Conservation (phyloP, 2,329 filamentous ascomycete species). For the Stylonectria norvegica region DNA sequence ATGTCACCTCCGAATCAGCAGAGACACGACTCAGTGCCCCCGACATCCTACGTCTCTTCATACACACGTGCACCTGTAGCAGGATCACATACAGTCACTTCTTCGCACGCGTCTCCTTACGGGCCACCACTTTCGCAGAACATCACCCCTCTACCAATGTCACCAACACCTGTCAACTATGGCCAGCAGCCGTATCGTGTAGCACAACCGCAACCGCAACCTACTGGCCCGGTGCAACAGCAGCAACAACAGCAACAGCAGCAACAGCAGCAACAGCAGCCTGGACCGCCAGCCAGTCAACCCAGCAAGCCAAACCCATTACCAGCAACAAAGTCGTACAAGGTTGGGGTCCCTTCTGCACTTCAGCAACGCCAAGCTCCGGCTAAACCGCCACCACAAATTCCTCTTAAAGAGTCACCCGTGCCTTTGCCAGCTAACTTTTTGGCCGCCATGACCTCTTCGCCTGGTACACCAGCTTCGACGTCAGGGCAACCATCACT, state of each 20-base stretch:
- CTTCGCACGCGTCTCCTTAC: background rate
- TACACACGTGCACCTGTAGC: no score
- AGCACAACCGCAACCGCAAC: no score
- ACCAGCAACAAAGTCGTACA: constrained; percentile 28
- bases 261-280: background rate
- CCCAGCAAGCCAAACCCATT: constrained; percentile 23
- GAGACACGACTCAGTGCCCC: background rate
- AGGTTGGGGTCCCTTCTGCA: constrained; percentile 30
- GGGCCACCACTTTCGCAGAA: background rate
- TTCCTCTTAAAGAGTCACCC: constrained; percentile 41
- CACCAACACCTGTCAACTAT: no score
- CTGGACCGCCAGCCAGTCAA: constrained; percentile 7
- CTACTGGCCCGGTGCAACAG: no score
- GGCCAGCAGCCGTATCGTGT: no score
- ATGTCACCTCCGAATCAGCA: background rate
- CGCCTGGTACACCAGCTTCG: constrained; percentile 19
- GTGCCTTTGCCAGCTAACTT: constrained; percentile 44
- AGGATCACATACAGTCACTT: background rate
- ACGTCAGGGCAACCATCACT: constrained; percentile 13
- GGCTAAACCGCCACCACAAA: constrained; percentile 30
- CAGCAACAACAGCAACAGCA: constrained; percentile 4
- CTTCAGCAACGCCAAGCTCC: constrained; percentile 21
- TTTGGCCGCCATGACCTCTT: constrained; percentile 38
- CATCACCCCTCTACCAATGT: no score
- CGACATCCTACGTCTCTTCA: constrained; percentile 1